Percentiles rank a stretch among this genome's conserved stretches.
Evolutionary conservation across 768 basidiomycete species (phyloP).

Genomic region (Podaxis sp.): DNA sequence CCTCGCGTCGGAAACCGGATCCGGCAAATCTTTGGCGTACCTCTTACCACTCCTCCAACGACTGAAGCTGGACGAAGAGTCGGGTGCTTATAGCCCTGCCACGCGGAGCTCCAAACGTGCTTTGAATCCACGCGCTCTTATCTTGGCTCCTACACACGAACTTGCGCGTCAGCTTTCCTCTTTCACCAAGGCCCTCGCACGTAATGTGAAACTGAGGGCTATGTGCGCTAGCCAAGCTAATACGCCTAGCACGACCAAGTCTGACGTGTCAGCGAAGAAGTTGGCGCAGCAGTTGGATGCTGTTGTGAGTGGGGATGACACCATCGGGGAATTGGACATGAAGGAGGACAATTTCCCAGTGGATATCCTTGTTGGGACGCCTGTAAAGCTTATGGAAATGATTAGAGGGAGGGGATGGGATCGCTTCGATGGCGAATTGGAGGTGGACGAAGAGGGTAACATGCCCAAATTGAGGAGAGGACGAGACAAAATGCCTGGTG

Average conservation of each 20-base stretch:
- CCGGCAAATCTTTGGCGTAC: conserved; percentile 91
- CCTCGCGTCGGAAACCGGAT: conserved; percentile 87
- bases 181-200: conserved; percentile 74
- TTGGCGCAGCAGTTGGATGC: conserved; percentile 41
- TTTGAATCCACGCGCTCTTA: conserved; percentile 70
- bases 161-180: conserved; percentile 76
- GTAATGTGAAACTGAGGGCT: conserved; percentile 76
- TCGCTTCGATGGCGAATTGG: conserved; percentile 21
- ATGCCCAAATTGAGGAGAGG: conserved; percentile 15
- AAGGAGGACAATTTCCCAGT: conserved; percentile 29
- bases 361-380: conserved; percentile 68
- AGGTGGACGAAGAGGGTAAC: conserved; percentile 19
- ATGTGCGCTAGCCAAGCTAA: conserved; percentile 69
- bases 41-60: conserved; percentile 80
- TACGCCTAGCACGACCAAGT: conserved; percentile 27
- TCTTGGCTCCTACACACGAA: conserved; percentile 90
- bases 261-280: conserved; percentile 45
- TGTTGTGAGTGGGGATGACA: conserved; percentile 7
- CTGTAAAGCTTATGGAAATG: conserved; percentile 65
- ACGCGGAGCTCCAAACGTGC: conserved; percentile 1
- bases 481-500: conserved; percentile 33
- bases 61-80: conserved; percentile 64
- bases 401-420: conserved; percentile 58
- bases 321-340: conserved; percentile 18
- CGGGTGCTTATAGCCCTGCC: background rate